Percentiles rank a stretch among this genome's conserved stretches.
Conservation (phyloP, 129 eudicot species). For the Smallanthus sonchifolius region DNA sequence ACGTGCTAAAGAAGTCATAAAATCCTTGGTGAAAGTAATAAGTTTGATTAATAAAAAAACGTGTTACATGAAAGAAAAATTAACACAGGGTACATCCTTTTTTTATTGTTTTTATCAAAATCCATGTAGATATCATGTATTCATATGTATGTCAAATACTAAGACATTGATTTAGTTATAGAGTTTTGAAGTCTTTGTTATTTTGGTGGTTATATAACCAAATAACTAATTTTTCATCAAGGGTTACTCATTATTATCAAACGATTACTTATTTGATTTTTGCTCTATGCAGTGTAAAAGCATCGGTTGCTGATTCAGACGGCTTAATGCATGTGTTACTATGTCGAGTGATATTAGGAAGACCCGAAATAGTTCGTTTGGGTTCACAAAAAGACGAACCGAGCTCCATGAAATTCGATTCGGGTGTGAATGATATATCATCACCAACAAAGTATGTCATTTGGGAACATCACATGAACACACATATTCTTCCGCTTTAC, state of each 20-base stretch:
- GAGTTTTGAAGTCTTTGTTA: no score
- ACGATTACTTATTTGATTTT: not conserved
- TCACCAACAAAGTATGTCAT: slow-evolving; percentile 34
- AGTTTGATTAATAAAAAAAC: no score
- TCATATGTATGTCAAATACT: not conserved
- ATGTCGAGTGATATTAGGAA: slow-evolving; percentile 31
- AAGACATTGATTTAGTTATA: not conserved
- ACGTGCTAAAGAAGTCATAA: no score
- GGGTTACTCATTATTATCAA: not conserved
- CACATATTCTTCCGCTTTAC: slow-evolving; percentile 28
- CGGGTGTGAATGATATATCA: slow-evolving; percentile 19
- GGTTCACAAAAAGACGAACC: slow-evolving; percentile 23
- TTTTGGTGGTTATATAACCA: not conserved
- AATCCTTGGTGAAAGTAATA: no score
- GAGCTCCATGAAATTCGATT: slow-evolving; percentile 18
- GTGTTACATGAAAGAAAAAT: no score
- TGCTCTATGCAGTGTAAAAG: slow-evolving; percentile 16
- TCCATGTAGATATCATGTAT: no score
- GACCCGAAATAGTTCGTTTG: slow-evolving; percentile 1
- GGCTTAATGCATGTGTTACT: slow-evolving; percentile 29
- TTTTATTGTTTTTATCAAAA: no score
- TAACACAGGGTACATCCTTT: no score
- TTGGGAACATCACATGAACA: slow-evolving; percentile 32
- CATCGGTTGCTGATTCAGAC: slow-evolving; percentile 24
- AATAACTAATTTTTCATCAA: not conserved